These are phyloP conservation scores for Mentha longifolia DNA, from an alignment of 257 asterid genomes.

Conservation along the genomic window DNA sequence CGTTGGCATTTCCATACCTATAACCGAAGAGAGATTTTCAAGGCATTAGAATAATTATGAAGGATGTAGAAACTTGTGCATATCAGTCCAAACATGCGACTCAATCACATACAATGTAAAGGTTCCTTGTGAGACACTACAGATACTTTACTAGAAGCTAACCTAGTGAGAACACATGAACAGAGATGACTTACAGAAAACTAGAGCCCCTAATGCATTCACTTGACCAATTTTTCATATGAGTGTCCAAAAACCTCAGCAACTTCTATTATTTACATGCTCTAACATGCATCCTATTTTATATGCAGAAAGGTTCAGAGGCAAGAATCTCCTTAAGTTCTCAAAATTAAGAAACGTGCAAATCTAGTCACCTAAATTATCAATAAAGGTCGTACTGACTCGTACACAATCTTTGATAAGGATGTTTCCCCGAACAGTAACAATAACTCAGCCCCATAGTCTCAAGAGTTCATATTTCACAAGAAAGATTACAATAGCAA, in stretches of 20 bases:
- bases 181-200: slow-evolving; percentile 2
- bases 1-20: slow-evolving; percentile 96
- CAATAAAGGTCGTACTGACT: slow-evolving; percentile 2
- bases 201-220: neutral
- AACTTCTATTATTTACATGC: slow-evolving; percentile 19
- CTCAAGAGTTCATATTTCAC: neutral
- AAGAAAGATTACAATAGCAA: slow-evolving; percentile 2
- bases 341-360: neutral
- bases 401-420: slow-evolving; percentile 2
- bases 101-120: neutral
- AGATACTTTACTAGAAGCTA: neutral
- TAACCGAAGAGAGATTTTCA: slow-evolving; percentile 26
- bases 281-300: neutral
- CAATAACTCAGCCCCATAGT: neutral
- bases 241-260: neutral
- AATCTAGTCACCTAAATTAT: slow-evolving; percentile 10
- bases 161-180: neutral
- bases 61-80: neutral
- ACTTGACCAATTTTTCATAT: slow-evolving; percentile 2
- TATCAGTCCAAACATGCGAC: slow-evolving; percentile 25
- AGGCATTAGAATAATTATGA: slow-evolving; percentile 22
- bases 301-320: neutral
- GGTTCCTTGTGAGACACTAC: neutral
- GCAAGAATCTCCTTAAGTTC: slow-evolving; percentile 4
- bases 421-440: slow-evolving; percentile 1